phyloP scores from a whole-genome alignment of 305 asterid species.

The Ajuga reptans region DNA sequence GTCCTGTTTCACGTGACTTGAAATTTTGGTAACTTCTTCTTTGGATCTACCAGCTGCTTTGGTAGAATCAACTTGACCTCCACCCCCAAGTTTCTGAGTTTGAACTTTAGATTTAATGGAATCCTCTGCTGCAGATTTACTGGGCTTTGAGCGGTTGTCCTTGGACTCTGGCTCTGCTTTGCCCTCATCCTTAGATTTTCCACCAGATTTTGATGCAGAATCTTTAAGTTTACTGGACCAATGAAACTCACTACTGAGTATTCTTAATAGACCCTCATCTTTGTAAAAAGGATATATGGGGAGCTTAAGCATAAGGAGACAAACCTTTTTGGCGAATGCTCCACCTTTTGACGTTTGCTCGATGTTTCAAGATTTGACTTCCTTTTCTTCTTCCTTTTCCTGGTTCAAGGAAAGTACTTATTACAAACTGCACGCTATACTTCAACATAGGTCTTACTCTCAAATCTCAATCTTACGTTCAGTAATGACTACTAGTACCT shows the following conservation, averaged over 20 bases:
- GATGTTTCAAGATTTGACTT: constrained; percentile 36
- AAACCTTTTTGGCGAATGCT: constrained; percentile 52
- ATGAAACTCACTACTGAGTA: constrained; percentile 25
- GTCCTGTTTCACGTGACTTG: constrained; percentile 46
- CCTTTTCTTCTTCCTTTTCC: constrained; percentile 55
- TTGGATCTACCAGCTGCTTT: constrained; percentile 47
- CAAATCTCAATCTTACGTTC: constrained; percentile 19
- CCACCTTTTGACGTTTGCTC: constrained; percentile 43
- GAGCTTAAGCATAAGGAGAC: constrained; percentile 13
- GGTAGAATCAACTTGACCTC: constrained; percentile 36
- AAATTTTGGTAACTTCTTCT: constrained; percentile 42
- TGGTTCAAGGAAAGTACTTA: constrained; percentile 25
- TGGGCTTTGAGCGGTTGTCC: constrained; percentile 33
- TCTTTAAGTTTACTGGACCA: constrained; percentile 47
- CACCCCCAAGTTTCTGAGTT: constrained; percentile 37
- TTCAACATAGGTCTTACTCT: not conserved
- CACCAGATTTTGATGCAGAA: constrained; percentile 36
- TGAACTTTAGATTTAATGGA: constrained; percentile 32
- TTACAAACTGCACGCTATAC: not conserved
- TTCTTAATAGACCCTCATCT: not conserved
- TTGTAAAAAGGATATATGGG: not conserved
- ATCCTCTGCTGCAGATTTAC: constrained; percentile 36
- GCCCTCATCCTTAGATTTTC: constrained; percentile 42
- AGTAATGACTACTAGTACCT: not conserved
- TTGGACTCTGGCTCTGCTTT: constrained; percentile 39